Evolutionary conservation across 306 rosid species (phyloP).

Genomic region (Phaseolus lunatus): DNA sequence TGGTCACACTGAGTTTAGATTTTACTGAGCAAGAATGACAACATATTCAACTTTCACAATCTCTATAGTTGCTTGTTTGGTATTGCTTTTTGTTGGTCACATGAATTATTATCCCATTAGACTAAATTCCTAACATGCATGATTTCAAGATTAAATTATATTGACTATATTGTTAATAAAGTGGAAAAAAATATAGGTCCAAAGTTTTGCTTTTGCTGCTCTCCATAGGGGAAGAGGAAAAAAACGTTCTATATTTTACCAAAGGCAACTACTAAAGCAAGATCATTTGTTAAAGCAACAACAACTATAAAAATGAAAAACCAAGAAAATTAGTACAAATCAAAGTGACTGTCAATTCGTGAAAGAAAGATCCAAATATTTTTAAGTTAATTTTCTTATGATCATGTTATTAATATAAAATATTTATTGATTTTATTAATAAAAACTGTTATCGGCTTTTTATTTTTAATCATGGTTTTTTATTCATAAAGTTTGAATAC

Average conservation of each 20-base stretch:
- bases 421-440: too few species aligned
- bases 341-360: constrained; percentile 25
- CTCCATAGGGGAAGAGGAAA: neutral
- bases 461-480: too few species aligned
- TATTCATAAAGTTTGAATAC: too few species aligned
- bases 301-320: neutral
- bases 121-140: neutral
- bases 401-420: too few species aligned
- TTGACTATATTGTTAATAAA: constrained; percentile 17
- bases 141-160: neutral
- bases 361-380: neutral
- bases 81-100: neutral
- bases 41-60: neutral
- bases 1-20: neutral
- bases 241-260: neutral
- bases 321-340: neutral
- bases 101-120: neutral
- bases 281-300: neutral
- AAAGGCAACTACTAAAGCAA: neutral
- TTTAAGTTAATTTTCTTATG: too few species aligned
- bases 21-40: neutral
- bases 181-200: neutral
- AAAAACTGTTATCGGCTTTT: too few species aligned
- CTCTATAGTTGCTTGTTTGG: neutral
- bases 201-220: constrained; percentile 26